These are phyloP conservation scores for Inonotus obliquus DNA, from an alignment of 1,284 basidiomycete species.

Conservation along the genomic window DNA sequence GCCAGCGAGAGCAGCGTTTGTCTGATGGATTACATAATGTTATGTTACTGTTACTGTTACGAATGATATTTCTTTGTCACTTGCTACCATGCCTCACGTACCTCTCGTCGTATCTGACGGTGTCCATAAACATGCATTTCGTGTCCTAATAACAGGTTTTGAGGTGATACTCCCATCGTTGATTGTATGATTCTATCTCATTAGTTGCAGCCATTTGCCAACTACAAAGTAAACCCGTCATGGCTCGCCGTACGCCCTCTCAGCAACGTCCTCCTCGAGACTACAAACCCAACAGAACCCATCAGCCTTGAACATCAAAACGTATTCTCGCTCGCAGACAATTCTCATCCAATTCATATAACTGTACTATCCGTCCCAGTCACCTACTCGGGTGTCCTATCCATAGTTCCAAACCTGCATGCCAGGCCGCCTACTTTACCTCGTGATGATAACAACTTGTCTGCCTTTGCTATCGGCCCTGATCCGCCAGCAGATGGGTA, in stretches of 20 bases:
- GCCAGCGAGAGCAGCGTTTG: slow-evolving; percentile 66
- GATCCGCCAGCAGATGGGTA: slow-evolving; percentile 55
- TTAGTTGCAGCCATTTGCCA: slow-evolving; percentile 45
- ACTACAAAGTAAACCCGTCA: slow-evolving; percentile 53
- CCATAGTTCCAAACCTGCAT: slow-evolving; percentile 55
- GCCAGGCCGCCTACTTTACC: slow-evolving; percentile 57
- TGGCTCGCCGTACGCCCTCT: slow-evolving; percentile 58
- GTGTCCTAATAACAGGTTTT: slow-evolving; percentile 55
- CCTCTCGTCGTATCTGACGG: slow-evolving; percentile 12
- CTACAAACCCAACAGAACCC: slow-evolving; percentile 34
- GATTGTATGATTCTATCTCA: slow-evolving; percentile 18
- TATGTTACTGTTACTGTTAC: background rate
- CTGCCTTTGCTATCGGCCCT: slow-evolving; percentile 29
- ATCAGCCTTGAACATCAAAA: slow-evolving; percentile 22
- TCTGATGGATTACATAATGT: slow-evolving; percentile 60
- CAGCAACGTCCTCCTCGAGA: slow-evolving; percentile 45
- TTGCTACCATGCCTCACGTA: slow-evolving; percentile 15
- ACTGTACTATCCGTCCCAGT: slow-evolving; percentile 58
- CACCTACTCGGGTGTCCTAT: slow-evolving; percentile 56
- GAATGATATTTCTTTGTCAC: too few relatives aligned
- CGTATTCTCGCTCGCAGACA: slow-evolving; percentile 3
- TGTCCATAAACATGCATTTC: slow-evolving; percentile 30
- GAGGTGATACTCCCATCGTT: slow-evolving; percentile 40
- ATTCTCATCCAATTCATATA: slow-evolving; percentile 44
- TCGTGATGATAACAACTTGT: slow-evolving; percentile 30